Evolutionary conservation across 768 basidiomycete species (phyloP), one percentile per base, ranked within the genome.

Genomic region (Lenzites betulinus): DNA sequence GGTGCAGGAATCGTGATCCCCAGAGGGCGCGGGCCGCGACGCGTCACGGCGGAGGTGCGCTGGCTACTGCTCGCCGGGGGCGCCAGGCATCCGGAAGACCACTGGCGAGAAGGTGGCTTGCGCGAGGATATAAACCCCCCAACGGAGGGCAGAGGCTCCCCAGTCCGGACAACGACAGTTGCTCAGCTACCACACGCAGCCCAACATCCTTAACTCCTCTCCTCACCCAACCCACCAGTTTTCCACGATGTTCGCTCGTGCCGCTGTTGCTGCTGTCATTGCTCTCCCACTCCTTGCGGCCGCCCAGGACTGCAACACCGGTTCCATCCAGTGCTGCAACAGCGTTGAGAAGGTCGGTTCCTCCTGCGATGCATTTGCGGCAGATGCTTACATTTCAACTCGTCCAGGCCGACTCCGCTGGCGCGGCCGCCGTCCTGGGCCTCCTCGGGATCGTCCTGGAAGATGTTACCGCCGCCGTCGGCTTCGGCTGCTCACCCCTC

Each of bases 251-350:
- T 64, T 64, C 54, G 43, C 59, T 22, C 58, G 63, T 51, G 53
- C 57, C 46, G 63, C 63, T 48, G 56, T 50, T 38, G 58, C 54
- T 35, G 26, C 59, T 46, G 43, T 64, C 36, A 43, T 64, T 58
- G 53, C 59, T 33, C 54, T 60, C 54, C 59, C 58, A 35, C 28
- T 60, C 59, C 63, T 64, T 58, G 63, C 63, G 50, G 63, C 51
- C 54, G 63, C 58, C 58, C 36, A 47, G 26, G n/a, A 33, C 49
- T 64, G 63, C 54, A 53, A 39, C 55, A 61, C 63, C 46, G 63
- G 63, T n/a, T 38, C 55, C 30, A 35, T 58, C 41, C 54, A 60
- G 43, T 64, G 63, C 59, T 64, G 63, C 59, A 30, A 64, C 46
- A 54, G 52, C 59, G 39, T 64, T 38, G 41, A 53, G 50, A 54